Evolutionary conservation across 2,329 filamentous ascomycete species (phyloP).

Genomic region (Lecanicillium sp.): DNA sequence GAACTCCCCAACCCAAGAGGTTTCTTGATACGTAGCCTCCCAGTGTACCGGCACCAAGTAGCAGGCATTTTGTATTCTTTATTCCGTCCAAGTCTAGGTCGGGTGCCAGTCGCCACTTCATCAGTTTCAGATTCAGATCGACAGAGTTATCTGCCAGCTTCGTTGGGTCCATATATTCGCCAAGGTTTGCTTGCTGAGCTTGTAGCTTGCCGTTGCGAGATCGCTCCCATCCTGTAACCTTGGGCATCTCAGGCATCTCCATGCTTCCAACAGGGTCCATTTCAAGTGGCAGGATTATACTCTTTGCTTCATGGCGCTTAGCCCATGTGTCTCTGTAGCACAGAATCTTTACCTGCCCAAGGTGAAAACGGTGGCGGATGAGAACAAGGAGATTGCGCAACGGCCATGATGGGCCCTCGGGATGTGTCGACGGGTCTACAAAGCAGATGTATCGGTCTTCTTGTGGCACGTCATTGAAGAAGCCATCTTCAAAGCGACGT

Average conservation of each 20-base stretch:
- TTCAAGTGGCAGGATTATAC: conserved; percentile 63
- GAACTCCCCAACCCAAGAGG: conserved; percentile 89
- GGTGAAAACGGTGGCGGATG: conserved; percentile 70
- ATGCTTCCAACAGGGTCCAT: conserved; percentile 40
- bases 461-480: conserved; percentile 66
- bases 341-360: conserved; percentile 72
- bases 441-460: conserved; percentile 80
- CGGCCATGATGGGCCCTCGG: conserved; percentile 84
- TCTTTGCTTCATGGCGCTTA: conserved; percentile 70
- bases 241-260: conserved; percentile 57
- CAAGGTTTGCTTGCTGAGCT: conserved; percentile 71
- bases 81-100: conserved; percentile 80
- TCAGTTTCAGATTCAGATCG: conserved; percentile 92
- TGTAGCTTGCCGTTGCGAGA: conserved; percentile 70
- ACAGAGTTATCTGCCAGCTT: conserved; percentile 88
- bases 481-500: conserved; percentile 72
- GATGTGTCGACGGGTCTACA: conserved; percentile 86
- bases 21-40: conserved; percentile 91
- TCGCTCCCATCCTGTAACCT: conserved; percentile 92
- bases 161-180: conserved; percentile 86
- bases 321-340: conserved; percentile 82
- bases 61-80: conserved; percentile 80
- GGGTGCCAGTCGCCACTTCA: conserved; percentile 97
- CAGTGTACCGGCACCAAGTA: conserved; percentile 86
- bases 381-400: conserved; percentile 82